Base-by-base conservation (phyloP, 2,329 filamentous ascomycete species). In the Fusarium metavorans region DNA sequence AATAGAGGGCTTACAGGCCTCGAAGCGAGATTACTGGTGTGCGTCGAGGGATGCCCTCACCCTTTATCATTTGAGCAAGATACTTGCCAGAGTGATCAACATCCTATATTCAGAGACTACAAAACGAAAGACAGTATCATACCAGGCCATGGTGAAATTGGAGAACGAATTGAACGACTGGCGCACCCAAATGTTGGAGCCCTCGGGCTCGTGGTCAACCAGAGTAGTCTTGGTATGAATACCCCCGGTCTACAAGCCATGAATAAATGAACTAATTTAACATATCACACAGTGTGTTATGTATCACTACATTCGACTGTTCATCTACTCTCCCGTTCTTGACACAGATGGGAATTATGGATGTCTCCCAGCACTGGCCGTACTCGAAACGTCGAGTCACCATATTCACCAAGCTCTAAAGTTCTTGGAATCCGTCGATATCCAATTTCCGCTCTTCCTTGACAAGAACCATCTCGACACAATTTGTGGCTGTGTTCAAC, bases 41-140 rank as follows among this genome's bases (percentile, higher is more conserved):
- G 1, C 3, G 10, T 18, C n/a, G 1, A 41, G 5, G 23, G 41
- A 23, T 23, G 6, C 41, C n/a, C n/a, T 23, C 0, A 7, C 10
- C 3, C 20, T 45, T 45, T 8, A 23, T 20, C 3, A 8, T 7
- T 45, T 20, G 11, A 45, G 41, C 3, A 14, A 4, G 6, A 2
- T 45, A 23, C n/a, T 45, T 45, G 41, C 41, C 14, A 2, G 41
- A 2, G 41, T 45, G 20, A 23, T 45, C 11, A 45, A 45, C 5
- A 1, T 0, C 2, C 20, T 14, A 11, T 45, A 23, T 20, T 14
- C 41, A 13, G 41, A 45, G 7, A 20, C 10, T 23, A 14, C 41
- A 6, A 20, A 23, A 4, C 10, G 23, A 6, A 23, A 20, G 41
- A 23, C 10, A 20, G 6, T 5, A 11, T 11, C 20, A 20, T 23